phyloP scores from a whole-genome alignment of 1,284 basidiomycete species.

The Ceratobasidium sp. region DNA sequence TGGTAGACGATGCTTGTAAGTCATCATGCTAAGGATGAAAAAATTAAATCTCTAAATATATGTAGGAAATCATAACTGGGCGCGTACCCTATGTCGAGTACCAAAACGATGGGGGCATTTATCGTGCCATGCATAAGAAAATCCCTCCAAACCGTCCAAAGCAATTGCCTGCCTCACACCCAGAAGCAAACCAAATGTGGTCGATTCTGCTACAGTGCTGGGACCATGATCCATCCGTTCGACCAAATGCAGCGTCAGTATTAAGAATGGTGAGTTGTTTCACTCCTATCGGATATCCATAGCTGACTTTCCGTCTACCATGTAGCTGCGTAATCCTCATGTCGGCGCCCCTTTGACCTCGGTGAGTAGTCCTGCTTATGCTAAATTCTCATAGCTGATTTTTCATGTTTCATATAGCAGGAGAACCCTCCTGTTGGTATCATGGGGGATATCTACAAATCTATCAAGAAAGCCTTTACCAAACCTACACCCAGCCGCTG shows the following conservation, averaged over 20 bases:
- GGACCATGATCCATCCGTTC: neutral
- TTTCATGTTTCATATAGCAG: too few species aligned
- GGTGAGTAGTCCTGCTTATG: too few species aligned
- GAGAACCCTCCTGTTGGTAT: too few species aligned
- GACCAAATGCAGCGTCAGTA: neutral
- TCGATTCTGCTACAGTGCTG: neutral
- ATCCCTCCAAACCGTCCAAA: neutral
- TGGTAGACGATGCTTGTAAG: neutral
- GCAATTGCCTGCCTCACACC: neutral
- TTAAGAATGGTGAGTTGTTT: too few species aligned
- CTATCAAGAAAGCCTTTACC: too few species aligned
- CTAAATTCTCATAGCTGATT: too few species aligned
- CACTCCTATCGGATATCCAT: too few species aligned
- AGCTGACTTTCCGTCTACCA: too few species aligned
- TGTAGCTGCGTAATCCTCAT: too few species aligned
- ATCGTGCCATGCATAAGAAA: neutral
- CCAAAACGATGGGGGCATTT: neutral
- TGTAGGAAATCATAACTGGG: neutral
- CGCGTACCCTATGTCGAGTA: neutral
- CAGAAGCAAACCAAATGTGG: neutral
- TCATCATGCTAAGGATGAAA: neutral
- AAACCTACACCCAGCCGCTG: too few species aligned
- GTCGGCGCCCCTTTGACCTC: too few species aligned
- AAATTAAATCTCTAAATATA: neutral
- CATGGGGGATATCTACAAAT: too few species aligned